Conservation (phyloP, 768 basidiomycete species). For the Phanerochaete carnosa region DNA sequence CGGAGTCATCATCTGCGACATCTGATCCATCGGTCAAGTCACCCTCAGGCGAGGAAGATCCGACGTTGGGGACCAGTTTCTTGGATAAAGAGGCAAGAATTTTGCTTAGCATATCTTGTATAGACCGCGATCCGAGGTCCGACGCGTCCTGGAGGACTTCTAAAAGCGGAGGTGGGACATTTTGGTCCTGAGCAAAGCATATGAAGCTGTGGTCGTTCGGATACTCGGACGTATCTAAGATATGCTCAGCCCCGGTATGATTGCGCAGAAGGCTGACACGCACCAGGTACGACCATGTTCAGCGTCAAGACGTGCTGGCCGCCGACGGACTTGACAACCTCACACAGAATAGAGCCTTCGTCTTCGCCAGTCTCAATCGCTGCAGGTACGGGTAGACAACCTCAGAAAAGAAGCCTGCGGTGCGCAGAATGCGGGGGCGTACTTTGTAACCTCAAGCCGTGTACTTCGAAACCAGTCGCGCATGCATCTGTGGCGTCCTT, state of each 20-base stretch:
- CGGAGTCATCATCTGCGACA: slow-evolving; percentile 25
- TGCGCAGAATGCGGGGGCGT: slow-evolving; percentile 13
- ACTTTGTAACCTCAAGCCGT: slow-evolving; percentile 43
- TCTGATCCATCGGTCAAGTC: not conserved
- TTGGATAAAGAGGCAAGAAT: slow-evolving; percentile 36
- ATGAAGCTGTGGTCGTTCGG: slow-evolving; percentile 56
- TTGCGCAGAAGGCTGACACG: slow-evolving; percentile 8
- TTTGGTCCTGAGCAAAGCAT: slow-evolving; percentile 48
- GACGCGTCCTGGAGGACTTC: slow-evolving; percentile 44
- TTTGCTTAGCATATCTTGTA: slow-evolving; percentile 43
- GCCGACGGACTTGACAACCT: slow-evolving; percentile 31
- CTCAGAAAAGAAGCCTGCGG: too few species aligned
- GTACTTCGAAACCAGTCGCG: slow-evolving; percentile 31
- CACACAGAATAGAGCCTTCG: slow-evolving; percentile 59
- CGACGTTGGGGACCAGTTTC: slow-evolving; percentile 5
- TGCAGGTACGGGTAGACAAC: slow-evolving; percentile 18
- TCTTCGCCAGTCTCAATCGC: slow-evolving; percentile 57
- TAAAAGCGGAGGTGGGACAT: slow-evolving; percentile 36
- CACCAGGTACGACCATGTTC: slow-evolving; percentile 50
- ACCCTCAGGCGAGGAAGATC: not conserved
- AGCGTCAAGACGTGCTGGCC: slow-evolving; percentile 34
- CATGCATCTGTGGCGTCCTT: slow-evolving; percentile 27
- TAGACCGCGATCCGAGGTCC: slow-evolving; percentile 35
- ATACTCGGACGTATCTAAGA: slow-evolving; percentile 62
- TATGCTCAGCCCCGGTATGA: not conserved